Evolutionary conservation across 2,329 filamentous ascomycete species (phyloP).

Genomic region (Fusarium xyrophilum): DNA sequence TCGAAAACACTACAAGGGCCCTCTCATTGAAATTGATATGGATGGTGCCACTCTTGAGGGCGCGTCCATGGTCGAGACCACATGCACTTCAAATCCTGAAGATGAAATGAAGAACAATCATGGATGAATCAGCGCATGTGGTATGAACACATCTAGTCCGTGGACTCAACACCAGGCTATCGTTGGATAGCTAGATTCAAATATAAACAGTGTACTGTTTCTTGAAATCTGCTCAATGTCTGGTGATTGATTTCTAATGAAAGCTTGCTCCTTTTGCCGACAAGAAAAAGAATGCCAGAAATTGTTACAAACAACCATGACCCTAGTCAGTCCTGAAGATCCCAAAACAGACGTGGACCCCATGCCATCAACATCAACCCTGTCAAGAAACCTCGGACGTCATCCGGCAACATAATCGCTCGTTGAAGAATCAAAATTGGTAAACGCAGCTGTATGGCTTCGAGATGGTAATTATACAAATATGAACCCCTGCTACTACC

Average conservation of each 20-base stretch:
- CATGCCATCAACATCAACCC: background rate
- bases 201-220: background rate
- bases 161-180: background rate
- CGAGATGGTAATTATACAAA: background rate
- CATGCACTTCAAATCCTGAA: slow-evolving; percentile 24
- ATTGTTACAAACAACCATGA: background rate
- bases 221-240: background rate
- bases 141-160: background rate
- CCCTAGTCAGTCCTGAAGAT: background rate
- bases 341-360: background rate
- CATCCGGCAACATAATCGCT: background rate
- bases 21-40: slow-evolving; percentile 34
- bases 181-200: background rate
- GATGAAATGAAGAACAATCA: slow-evolving; percentile 20
- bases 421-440: background rate
- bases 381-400: background rate
- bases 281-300: background rate
- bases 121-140: background rate
- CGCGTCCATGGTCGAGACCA: slow-evolving; percentile 30
- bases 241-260: background rate
- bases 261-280: background rate
- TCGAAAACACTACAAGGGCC: slow-evolving; percentile 55
- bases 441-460: no score
- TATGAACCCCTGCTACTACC: background rate
- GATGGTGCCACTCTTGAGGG: slow-evolving; percentile 26